phyloP scores from a whole-genome alignment of 1,139 yeast species.

The Taphrina populina region DNA sequence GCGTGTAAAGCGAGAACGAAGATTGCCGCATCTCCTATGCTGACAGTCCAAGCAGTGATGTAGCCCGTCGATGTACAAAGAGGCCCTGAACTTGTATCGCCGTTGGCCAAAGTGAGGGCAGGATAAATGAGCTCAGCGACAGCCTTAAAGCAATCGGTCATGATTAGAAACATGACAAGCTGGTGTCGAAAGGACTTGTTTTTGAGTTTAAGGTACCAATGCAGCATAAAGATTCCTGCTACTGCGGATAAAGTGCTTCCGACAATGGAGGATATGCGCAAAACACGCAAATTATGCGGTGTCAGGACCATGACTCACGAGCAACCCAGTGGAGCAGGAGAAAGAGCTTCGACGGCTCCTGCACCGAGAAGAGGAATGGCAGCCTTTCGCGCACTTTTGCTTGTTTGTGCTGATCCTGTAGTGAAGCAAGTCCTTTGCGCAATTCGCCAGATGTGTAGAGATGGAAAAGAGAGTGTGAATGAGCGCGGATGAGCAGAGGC shows the following conservation, averaged over 20 bases:
- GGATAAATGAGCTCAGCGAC: conserved; percentile 70
- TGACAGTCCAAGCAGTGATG: conserved; percentile 77
- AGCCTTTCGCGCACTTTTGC: too few relatives aligned
- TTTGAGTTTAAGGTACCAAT: conserved; percentile 20
- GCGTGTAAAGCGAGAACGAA: conserved; percentile 81
- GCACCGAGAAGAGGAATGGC: too few relatives aligned
- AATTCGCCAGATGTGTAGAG: too few relatives aligned
- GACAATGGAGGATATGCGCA: too few relatives aligned
- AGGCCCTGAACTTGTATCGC: conserved; percentile 52
- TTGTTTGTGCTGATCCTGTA: too few relatives aligned
- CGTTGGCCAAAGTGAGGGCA: conserved; percentile 55
- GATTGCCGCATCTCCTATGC: conserved; percentile 86
- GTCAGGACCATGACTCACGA: too few relatives aligned
- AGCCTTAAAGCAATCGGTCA: conserved; percentile 76
- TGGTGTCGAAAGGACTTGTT: conserved; percentile 28
- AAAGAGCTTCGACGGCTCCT: too few relatives aligned
- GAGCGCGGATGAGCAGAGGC: too few relatives aligned
- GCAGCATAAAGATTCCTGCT: conserved; percentile 11
- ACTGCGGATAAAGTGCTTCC: conserved; percentile 4
- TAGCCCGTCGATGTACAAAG: conserved; percentile 79
- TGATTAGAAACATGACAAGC: conserved; percentile 53
- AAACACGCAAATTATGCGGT: too few relatives aligned
- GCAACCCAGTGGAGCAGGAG: too few relatives aligned
- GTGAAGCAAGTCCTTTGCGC: too few relatives aligned
- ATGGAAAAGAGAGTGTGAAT: too few relatives aligned